phyloP scores from a whole-genome alignment of 1,139 yeast species.

The Geotrichum candidum region DNA sequence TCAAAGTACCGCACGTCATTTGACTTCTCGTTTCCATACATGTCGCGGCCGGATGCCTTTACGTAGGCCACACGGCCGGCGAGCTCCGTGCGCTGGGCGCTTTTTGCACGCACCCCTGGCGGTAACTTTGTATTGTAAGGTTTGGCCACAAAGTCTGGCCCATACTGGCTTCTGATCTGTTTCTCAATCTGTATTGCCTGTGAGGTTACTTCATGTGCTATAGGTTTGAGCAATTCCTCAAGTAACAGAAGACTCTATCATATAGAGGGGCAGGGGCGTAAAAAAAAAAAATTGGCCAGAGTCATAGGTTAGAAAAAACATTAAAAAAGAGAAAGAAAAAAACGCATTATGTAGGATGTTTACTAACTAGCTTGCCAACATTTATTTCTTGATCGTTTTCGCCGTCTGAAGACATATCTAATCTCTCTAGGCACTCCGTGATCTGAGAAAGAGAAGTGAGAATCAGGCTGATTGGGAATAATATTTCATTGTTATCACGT shows the following conservation, averaged over 20 bases:
- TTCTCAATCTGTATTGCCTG: slow-evolving; percentile 41
- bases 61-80: slow-evolving; percentile 29
- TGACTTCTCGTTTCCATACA: slow-evolving; percentile 46
- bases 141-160: slow-evolving; percentile 27
- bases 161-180: slow-evolving; percentile 29
- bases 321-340: not conserved
- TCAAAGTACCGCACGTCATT: slow-evolving; percentile 52
- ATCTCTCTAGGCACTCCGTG: not conserved
- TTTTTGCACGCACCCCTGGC: slow-evolving; percentile 19
- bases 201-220: slow-evolving; percentile 42
- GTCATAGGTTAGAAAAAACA: not conserved
- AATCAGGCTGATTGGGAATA: not conserved
- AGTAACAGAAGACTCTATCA: slow-evolving; percentile 33
- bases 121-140: slow-evolving; percentile 14
- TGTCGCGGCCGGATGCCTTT: slow-evolving; percentile 40
- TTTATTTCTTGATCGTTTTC: not conserved
- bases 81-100: slow-evolving; percentile 24
- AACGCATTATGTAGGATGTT: not conserved
- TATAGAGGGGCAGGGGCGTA: too few species aligned
- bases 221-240: slow-evolving; percentile 38
- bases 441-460: not conserved
- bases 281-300: not conserved
- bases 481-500: not conserved
- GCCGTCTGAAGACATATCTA: not conserved
- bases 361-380: slow-evolving; percentile 8